These are phyloP conservation scores for Hyphodiscus hymeniophilus DNA, from an alignment of 495 filamentous ascomycete species.

Conservation along the genomic window DNA sequence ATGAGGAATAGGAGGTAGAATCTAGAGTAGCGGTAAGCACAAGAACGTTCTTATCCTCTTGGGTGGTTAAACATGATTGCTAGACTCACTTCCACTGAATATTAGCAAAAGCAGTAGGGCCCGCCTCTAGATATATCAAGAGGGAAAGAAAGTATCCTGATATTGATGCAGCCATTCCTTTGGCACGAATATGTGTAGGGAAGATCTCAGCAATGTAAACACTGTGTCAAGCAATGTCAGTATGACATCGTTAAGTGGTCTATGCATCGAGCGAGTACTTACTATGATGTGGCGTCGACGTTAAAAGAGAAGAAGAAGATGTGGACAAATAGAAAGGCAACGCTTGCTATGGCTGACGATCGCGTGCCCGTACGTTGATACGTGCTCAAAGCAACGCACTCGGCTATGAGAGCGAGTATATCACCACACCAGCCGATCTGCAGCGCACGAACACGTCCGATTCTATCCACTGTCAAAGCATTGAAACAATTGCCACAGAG, in stretches of 20 bases:
- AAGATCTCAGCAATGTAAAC: slow-evolving; percentile 23
- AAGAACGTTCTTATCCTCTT: too few species aligned
- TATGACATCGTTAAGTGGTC: neutral
- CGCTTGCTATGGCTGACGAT: too few species aligned
- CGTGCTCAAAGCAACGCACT: too few species aligned
- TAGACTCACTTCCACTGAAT: slow-evolving; percentile 20
- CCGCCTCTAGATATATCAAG: slow-evolving; percentile 11
- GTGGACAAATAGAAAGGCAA: too few species aligned
- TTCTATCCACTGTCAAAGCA: neutral
- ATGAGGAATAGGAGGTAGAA: too few species aligned
- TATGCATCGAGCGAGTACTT: neutral
- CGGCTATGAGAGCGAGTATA: too few species aligned
- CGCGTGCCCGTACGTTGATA: too few species aligned
- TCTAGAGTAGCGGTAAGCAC: too few species aligned
- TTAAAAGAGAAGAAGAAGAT: neutral
- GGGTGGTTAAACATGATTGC: too few species aligned
- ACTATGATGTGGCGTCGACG: neutral
- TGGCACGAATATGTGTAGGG: slow-evolving; percentile 18
- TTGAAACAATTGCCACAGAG: neutral
- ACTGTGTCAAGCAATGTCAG: neutral
- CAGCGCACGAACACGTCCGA: slow-evolving; percentile 4
- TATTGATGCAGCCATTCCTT: slow-evolving; percentile 13
- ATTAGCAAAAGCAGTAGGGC: slow-evolving; percentile 17
- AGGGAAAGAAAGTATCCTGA: slow-evolving; percentile 8
- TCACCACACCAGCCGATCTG: neutral